Conservation (phyloP, 1,284 basidiomycete species). For the Ganoderma resinaceum region DNA sequence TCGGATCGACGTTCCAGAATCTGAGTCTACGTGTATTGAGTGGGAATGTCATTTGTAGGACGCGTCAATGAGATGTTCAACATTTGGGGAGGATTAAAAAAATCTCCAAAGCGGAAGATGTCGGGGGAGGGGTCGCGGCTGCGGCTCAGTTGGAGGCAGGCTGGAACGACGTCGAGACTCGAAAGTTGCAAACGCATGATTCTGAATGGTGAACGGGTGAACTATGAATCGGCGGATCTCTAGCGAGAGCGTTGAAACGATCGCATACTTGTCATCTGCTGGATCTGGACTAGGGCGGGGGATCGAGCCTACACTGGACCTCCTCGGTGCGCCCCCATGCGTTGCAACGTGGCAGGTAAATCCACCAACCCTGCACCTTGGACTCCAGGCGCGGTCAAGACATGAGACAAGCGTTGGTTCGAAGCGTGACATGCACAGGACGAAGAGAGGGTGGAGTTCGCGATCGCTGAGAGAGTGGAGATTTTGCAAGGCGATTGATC, state of each 20-base stretch:
- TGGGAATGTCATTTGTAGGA: neutral
- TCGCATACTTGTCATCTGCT: neutral
- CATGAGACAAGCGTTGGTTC: neutral
- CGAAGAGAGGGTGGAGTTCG: neutral
- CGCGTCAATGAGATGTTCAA: neutral
- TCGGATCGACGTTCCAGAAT: neutral
- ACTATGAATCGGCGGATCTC: neutral
- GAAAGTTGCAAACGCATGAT: neutral
- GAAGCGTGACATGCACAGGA: neutral
- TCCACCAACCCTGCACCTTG: neutral
- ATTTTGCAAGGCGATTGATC: neutral
- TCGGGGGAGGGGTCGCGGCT: neutral
- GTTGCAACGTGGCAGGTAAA: neutral
- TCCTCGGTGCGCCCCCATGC: neutral
- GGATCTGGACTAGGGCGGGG: neutral
- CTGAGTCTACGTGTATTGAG: no score
- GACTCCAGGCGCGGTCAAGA: no score
- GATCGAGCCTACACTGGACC: constrained; percentile 2
- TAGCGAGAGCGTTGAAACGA: neutral
- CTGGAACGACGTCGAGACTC: neutral
- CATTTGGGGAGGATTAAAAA: neutral
- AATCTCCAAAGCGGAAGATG: neutral
- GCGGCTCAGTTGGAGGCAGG: neutral
- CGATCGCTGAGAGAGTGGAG: neutral
- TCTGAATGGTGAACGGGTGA: neutral